Evolutionary conservation across 148 eudicot genomes (phyloP).

Genomic region (Persicaria maculosa): DNA sequence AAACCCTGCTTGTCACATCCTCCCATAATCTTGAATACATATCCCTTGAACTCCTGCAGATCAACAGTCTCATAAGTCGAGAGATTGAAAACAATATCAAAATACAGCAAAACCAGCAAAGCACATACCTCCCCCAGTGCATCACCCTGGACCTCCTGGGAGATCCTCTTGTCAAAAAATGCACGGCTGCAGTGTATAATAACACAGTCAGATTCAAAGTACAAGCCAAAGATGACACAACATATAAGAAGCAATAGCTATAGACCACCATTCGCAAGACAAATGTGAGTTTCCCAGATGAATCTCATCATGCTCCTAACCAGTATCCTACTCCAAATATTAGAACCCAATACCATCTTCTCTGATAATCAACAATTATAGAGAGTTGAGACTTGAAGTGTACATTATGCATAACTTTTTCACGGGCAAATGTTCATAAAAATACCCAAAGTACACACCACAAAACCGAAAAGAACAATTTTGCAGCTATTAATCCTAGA

Average conservation of each 20-base stretch:
- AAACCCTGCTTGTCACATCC: conserved; percentile 81
- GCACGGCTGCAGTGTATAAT: conserved; percentile 33
- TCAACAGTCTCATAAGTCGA: neutral
- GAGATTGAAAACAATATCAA: neutral
- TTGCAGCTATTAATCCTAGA: neutral
- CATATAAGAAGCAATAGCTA: neutral
- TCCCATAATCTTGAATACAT: conserved; percentile 70
- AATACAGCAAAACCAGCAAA: neutral
- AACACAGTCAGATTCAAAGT: neutral
- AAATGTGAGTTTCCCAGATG: neutral
- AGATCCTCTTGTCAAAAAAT: conserved; percentile 69
- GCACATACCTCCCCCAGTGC: conserved; percentile 50
- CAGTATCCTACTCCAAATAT: neutral
- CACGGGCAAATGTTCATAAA: too few species aligned
- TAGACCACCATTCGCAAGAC: neutral
- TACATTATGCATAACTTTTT: too few species aligned
- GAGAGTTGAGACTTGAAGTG: neutral
- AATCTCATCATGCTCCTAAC: neutral
- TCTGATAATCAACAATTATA: neutral
- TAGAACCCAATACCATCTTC: neutral
- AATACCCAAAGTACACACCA: neutral
- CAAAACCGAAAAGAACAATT: neutral
- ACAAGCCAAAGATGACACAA: neutral
- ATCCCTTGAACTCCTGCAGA: conserved; percentile 62
- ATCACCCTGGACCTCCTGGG: conserved; percentile 62